phyloP scores from a whole-genome alignment of 257 asterid species.

The Buddleja alternifolia region DNA sequence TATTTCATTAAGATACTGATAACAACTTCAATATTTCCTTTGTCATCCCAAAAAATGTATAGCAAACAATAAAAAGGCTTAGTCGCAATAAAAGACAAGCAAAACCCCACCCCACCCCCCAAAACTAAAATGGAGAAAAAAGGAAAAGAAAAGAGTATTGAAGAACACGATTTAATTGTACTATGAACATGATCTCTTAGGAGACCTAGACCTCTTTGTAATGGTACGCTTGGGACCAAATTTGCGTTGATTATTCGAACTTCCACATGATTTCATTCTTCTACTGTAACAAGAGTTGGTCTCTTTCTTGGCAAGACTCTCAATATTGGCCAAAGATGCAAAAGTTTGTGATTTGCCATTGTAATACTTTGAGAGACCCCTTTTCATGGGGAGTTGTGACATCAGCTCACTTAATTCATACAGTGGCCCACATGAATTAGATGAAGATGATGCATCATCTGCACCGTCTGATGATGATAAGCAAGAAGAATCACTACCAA shows the following conservation, averaged over 20 bases:
- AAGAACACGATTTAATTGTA: not conserved
- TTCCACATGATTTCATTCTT: slow-evolving; percentile 56
- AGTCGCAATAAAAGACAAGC: not conserved
- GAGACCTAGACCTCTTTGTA: slow-evolving; percentile 40
- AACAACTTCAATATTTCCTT: not conserved
- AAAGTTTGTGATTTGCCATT: slow-evolving; percentile 62
- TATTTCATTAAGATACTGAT: too few relatives aligned
- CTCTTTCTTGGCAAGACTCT: slow-evolving; percentile 66
- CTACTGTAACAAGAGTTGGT: slow-evolving; percentile 5
- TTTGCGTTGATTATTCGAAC: slow-evolving; percentile 34
- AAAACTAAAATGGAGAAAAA: too few relatives aligned
- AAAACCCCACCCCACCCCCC: not conserved
- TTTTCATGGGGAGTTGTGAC: slow-evolving; percentile 70
- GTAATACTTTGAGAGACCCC: slow-evolving; percentile 65
- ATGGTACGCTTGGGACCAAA: slow-evolving; percentile 65
- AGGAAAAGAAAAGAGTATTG: not conserved
- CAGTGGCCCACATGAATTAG: slow-evolving; percentile 45
- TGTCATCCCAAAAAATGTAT: not conserved
- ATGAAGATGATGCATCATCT: slow-evolving; percentile 47
- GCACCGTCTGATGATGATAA: slow-evolving; percentile 37
- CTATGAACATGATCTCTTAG: slow-evolving; percentile 25
- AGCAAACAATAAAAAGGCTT: not conserved
- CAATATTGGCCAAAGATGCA: slow-evolving; percentile 47
- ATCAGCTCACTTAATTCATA: slow-evolving; percentile 54
- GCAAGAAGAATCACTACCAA: slow-evolving; percentile 25